Conservation (phyloP, 352 stramenopile species). For the Phytophthora fragariae region DNA sequence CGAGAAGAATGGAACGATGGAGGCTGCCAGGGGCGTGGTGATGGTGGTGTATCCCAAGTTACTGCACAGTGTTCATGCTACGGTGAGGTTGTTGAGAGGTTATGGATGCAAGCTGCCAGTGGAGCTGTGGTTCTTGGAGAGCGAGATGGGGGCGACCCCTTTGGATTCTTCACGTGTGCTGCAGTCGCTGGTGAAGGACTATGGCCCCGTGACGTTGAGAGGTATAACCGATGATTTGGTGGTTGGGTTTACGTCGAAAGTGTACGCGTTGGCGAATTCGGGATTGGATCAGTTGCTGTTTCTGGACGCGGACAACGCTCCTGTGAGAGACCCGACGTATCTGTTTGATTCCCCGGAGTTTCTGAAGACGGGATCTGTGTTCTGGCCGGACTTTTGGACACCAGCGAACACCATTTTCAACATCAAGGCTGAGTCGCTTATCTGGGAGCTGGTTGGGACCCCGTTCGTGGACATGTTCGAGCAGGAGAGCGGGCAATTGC, state of each 20-base stretch:
- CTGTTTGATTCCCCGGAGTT: conserved; percentile 77
- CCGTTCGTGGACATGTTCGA: conserved; percentile 87
- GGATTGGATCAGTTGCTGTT: conserved; percentile 63
- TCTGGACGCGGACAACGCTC: conserved; percentile 82
- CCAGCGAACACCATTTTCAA: conserved; percentile 76
- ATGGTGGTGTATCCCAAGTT: conserved; percentile 64
- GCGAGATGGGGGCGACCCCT: conserved; percentile 38
- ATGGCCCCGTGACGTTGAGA: conserved; percentile 34
- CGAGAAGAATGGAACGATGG: neutral
- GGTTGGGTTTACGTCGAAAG: conserved; percentile 62
- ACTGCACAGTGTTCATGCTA: conserved; percentile 48
- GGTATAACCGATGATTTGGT: conserved; percentile 41
- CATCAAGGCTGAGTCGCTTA: conserved; percentile 49
- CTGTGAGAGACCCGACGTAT: conserved; percentile 80
- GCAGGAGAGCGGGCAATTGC: conserved; percentile 78
- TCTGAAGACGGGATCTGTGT: conserved; percentile 55
- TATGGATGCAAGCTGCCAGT: conserved; percentile 52
- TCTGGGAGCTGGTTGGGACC: conserved; percentile 80
- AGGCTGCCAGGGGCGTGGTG: conserved; percentile 38
- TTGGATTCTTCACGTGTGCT: conserved; percentile 36
- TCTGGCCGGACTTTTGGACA: conserved; percentile 87
- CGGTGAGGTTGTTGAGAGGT: conserved; percentile 39
- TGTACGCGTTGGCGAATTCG: conserved; percentile 55
- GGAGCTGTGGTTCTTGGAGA: conserved; percentile 57
- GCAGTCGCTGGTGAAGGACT: conserved; percentile 30